Evolutionary conservation across 805 yeast species (phyloP), one percentile per base, ranked within the genome.

Genomic region (Millerago galiae): DNA sequence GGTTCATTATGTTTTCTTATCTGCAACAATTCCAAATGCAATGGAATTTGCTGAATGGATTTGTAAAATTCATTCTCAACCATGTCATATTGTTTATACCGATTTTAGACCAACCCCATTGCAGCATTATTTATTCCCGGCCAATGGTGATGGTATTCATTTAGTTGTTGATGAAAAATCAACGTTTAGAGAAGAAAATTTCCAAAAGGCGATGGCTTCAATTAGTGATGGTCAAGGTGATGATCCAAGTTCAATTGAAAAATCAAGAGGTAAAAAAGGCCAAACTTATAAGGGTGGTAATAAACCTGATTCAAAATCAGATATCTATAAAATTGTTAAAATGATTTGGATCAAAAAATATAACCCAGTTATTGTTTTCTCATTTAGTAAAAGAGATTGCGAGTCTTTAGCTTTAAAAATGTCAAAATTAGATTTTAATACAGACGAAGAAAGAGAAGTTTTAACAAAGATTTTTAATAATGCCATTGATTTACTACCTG

Each of bases 31-130:
- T 52, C 99, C 99, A 21, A 91, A 91, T 60, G 96, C 98, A 2
- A 84, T 87, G 90, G 96, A 91, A 61, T 91, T 91, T 69, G 97
- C 98, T 10, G 96, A 91, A 64, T 93, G 99, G 99, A 87, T 93
- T 45, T 90, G 95, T 61, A 84, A 87, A 58, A 90, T 83, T 43
- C 99, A 93, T 61, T 72, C 76, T 35, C 99, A 95, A 63, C 99
- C 99, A 6, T 93, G 99, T 61, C 98, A 93, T 64, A 95, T 93
- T 63, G 99, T 93, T 16, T 93, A 93, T 65, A 93, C 99, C 1
- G 96, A 93, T 67, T 93, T 91, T 75, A 82, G 99, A 63, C 99
- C 99, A 31, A 93, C 99, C 7, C 99, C 99, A 1, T 70, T 93
- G 52, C 99, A 93, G 63, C 99, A 93, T 67, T 93, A 93, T 57